Base-by-base conservation (phyloP, 371 early-diverging fungal species). In the Chytridiales sp. region DNA sequence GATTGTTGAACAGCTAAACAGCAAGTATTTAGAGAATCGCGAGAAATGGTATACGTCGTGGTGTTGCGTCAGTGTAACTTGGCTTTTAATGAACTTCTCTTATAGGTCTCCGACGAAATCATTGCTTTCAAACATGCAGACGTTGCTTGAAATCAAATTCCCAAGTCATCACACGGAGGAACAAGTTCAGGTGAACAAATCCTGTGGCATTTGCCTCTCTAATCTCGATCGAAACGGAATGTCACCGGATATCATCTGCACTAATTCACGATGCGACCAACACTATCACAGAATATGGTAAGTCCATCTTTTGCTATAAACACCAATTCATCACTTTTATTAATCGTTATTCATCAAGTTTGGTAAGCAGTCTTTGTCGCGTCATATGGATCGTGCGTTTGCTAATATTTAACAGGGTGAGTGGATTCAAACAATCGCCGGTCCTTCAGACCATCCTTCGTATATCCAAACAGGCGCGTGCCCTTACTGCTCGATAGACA, bases 151-250 rank as follows among this genome's bases (percentile, higher is more conserved):
- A 32, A 49, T 26, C 17, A 49, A 49, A 13, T 27, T 49, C 6
- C 49, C 49, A 8, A 26, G 17, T 4, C 8, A 19, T 29, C 30
- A 32, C 11, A n/a, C n/a, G n/a, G 49, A 29, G 19, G 49, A 49
- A 4, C 17, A 32, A 24, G 22, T 11, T 11, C 15, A 22, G 22
- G 8, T 29, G 8, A 32, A 49, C n/a, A n/a, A n/a, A n/a, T n/a
- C n/a, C n/a, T 49, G 49, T 26, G 49, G 49, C 8, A 49, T 49
- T n/a, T 49, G 49, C 32, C 27, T 49, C 30, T 17, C 49, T 6
- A 6, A 49, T 26, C 19, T 49, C 22, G 49, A 49, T 49, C 27
- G 17, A 27, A 9, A 6, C 8, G 49, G 49, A 4, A 8, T 26
- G 8, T 29, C 30, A 6, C 49, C 49, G 17, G 6, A 26, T 13